Evolutionary conservation across 2,329 filamentous ascomycete species (phyloP).

Genomic region (Zymoseptoria ardabiliae): DNA sequence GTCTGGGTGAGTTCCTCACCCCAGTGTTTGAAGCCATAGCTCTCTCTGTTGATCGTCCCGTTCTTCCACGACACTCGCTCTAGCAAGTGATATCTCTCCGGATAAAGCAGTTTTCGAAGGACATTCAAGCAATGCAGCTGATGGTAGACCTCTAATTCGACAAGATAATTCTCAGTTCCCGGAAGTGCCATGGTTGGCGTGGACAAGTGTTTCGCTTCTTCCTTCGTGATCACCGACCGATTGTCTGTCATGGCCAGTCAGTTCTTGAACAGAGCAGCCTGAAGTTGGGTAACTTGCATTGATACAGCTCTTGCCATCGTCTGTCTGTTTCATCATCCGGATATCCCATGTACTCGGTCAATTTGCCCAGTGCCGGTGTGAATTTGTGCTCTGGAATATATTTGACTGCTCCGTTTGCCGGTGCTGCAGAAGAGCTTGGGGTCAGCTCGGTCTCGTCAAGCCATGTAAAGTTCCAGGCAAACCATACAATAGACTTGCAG

Average conservation of each 20-base stretch:
- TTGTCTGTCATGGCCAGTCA: neutral
- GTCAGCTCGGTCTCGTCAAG: neutral
- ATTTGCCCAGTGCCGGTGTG: neutral
- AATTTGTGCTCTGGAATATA: neutral
- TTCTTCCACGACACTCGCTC: neutral
- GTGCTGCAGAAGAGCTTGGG: neutral
- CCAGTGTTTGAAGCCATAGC: neutral
- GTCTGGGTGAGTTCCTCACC: neutral
- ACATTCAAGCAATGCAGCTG: neutral
- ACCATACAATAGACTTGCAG: neutral
- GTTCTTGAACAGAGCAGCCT: neutral
- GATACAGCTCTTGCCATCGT: neutral
- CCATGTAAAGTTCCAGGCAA: neutral
- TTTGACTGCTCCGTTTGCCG: neutral
- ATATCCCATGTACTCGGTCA: neutral
- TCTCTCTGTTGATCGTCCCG: neutral
- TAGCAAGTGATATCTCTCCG: neutral
- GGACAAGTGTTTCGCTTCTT: neutral
- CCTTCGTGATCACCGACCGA: neutral
- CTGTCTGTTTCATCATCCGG: neutral
- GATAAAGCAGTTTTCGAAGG: neutral
- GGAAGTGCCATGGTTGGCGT: neutral
- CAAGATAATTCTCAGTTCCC: neutral
- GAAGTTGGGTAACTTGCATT: neutral
- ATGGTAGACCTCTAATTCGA: neutral